These are phyloP conservation scores for Viola pubescens DNA, from an alignment of 441 rosid species.

Conservation along the genomic window DNA sequence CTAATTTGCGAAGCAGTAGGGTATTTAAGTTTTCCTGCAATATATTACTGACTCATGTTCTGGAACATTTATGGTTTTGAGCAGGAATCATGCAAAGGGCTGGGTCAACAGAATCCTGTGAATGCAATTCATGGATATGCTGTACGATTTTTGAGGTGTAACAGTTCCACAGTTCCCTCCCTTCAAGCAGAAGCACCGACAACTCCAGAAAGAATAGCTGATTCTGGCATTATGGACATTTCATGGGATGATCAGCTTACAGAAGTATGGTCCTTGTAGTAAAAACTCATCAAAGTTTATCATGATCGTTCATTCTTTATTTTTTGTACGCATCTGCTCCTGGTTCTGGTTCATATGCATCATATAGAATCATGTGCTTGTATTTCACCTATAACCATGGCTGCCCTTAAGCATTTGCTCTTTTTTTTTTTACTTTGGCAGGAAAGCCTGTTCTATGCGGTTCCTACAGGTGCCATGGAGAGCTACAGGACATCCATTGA, in stretches of 20 bases:
- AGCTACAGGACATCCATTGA: conserved; percentile 74
- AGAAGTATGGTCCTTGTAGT: conserved; percentile 47
- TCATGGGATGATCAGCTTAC: conserved; percentile 71
- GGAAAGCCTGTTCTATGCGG: conserved; percentile 93
- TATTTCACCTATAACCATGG: not conserved
- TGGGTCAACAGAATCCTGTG: conserved; percentile 32
- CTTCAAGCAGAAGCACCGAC: conserved; percentile 58
- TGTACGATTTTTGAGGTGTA: conserved; percentile 61
- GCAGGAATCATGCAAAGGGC: conserved; percentile 49
- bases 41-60: conserved; percentile 6
- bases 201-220: conserved; percentile 51
- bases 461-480: conserved; percentile 84
- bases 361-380: too few species aligned
- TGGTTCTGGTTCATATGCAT: too few species aligned
- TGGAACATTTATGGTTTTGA: conserved; percentile 12
- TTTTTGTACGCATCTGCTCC: not conserved
- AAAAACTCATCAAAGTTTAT: conserved; percentile 1
- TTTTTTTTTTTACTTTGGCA: conserved; percentile 31
- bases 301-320: not conserved
- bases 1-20: conserved; percentile 4
- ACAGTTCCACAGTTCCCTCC: conserved; percentile 36
- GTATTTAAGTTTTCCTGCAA: not conserved
- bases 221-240: conserved; percentile 43
- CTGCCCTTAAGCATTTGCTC: not conserved
- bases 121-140: conserved; percentile 69